phyloP scores from a whole-genome alignment of 139 green algal genomes.

The Spirogloea muscicola region DNA sequence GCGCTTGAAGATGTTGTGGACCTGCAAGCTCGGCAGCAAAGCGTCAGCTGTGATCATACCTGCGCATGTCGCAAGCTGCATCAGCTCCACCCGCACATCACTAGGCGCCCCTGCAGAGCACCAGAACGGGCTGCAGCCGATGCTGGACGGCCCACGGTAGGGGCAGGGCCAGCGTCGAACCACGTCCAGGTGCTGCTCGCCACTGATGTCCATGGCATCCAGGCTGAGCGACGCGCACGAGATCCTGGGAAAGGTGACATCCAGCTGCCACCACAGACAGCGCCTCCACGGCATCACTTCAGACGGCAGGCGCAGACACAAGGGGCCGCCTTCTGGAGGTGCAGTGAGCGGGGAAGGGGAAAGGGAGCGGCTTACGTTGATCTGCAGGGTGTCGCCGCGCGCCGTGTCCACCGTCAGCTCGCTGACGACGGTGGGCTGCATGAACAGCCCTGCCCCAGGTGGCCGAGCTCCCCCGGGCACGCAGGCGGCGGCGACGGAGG shows the following conservation, averaged over 20 bases:
- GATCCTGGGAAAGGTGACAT: slow-evolving; percentile 85
- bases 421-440: slow-evolving; percentile 63
- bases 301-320: neutral
- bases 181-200: slow-evolving; percentile 90
- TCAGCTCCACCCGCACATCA: no score
- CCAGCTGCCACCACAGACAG: slow-evolving; percentile 59
- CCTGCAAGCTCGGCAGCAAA: slow-evolving; percentile 24
- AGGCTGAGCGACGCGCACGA: slow-evolving; percentile 85
- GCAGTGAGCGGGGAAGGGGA: no score
- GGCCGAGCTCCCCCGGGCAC: no score
- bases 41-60: no score
- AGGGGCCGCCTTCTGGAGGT: no score
- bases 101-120: no score
- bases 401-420: slow-evolving; percentile 86
- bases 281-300: no score
- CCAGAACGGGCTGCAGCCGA: no score
- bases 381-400: slow-evolving; percentile 76
- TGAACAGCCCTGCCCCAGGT: slow-evolving; percentile 66
- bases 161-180: slow-evolving; percentile 40
- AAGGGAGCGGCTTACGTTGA: slow-evolving; percentile 74
- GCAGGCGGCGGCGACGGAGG: neutral
- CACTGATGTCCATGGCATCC: slow-evolving; percentile 95
- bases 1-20: slow-evolving; percentile 56
- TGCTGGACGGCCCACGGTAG: no score
- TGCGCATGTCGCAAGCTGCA: no score